Evolutionary conservation across 176 grass and related monocot genomes (phyloP), one percentile per base, ranked within the genome.

Genomic region (Hordeum marinum): DNA sequence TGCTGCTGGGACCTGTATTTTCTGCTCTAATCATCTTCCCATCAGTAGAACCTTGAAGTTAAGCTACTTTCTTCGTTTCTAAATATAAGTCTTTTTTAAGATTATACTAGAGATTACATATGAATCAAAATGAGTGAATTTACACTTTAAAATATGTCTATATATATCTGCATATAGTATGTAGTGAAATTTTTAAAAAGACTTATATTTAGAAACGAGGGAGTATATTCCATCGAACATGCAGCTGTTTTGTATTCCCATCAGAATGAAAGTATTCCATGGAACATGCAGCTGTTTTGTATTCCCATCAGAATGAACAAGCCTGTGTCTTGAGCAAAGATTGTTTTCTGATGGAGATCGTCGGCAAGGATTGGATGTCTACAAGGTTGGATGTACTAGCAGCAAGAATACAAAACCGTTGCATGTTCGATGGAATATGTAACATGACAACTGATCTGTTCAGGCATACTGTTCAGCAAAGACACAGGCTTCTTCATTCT

Each of bases 41-140:
- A 57, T 52, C 65, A 75, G 58, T 75, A 52, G 68, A 60, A 81
- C 26, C 77, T 39, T 86, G 77, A 72, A 76, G 52, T 54, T 29
- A 26, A 24, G 41, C 4, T 60, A 34, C 31, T 3, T 3, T 3
- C 31, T 32, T 3, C 31, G 3, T 32, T 32, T 3, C 2, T 32
- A 32, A 32, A 32, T 32, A 32, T 32, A 32, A 1, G 3, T 32
- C 31, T 32, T 32, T 32, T 1, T 32, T 2, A 3, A 32, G 1
- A 32, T 32, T 32, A 2, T 3, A 32, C 31, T 32, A 32, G 3
- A 3, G 3, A 32, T 32, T 32, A 3, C 31, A 32, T 32, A 32
- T 32, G 31, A 32, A 32, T 1, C 31, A 32, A 32, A 32, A 32
- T 32, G 31, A 32, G 31, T 3, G 3, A 32, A 3, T 32, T 3